Evolutionary conservation across 371 early-diverging fungal genomes (phyloP), one percentile per base, ranked within the genome.

Genomic region (Lichtheimia corymbifera): DNA sequence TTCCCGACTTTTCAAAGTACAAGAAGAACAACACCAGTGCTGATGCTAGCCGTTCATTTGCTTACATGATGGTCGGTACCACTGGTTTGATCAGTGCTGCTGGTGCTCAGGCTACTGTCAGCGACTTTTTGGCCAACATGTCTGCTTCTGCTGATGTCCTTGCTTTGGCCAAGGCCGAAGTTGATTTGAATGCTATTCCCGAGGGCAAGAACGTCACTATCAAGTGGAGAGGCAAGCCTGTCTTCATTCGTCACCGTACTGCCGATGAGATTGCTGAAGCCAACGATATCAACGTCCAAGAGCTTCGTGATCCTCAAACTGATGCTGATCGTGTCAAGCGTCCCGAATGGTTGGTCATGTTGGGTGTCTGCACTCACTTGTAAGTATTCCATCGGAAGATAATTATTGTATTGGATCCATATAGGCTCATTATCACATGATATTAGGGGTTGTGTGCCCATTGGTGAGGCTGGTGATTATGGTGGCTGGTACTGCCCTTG

Each of bases 401-500:
- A 50, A 25, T 50, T 24, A 17, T 30, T 30, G 2, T 4, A 18
- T 40, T 50, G 20, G 25, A 22, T 18, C 17, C 27, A 22, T 15
- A 18, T 30, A 20, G 7, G n/a, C 35, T 53, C 59, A 42, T 40
- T 58, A 13, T 14, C 27, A 27, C 24, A 52, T 61, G 30, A 22
- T 63, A 53, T 22, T 71, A 82, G 89, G 73, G 95, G 98, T 73
- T 98, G 98, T 84, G 97, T 98, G 52, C 98, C 98, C 62, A 91
- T 97, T 69, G 97, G 96, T 62, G 97, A 98, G 76, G 90, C 97
- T 76, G 97, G 97, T 80, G 98, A 97, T 65, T 98, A 82, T 72
- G 96, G 94, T 68, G 98, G 97, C 63, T 98, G 97, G 97, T 98
- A 96, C 86, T 98, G 98, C 87, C 98, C 98, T 58, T 98, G 98